These are phyloP conservation scores for Penicillium aurantiogriseum DNA, from an alignment of 2,329 filamentous ascomycete genomes.

Conservation along the genomic window DNA sequence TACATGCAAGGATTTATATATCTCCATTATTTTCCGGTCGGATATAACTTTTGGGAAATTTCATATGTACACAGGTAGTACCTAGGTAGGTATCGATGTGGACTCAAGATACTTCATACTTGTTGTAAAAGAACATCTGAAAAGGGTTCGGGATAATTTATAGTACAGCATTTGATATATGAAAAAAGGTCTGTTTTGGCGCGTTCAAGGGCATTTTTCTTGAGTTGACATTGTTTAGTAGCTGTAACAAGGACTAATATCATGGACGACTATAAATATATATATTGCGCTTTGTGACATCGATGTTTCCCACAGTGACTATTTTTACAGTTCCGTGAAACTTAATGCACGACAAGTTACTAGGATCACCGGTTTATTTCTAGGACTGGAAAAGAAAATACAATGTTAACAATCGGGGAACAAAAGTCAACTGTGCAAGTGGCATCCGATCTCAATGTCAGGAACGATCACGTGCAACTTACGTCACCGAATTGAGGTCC, in stretches of 20 bases:
- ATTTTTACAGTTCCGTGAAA: neutral
- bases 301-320: too few relatives aligned
- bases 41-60: neutral
- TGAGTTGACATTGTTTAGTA: neutral
- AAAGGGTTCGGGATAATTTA: too few relatives aligned
- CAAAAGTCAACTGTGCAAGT: neutral
- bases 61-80: neutral
- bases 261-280: neutral
- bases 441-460: neutral
- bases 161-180: neutral
- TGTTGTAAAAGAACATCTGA: too few relatives aligned
- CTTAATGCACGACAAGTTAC: neutral
- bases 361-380: too few relatives aligned
- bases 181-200: too few relatives aligned
- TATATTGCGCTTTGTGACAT: neutral
- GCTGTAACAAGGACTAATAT: neutral
- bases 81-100: too few relatives aligned
- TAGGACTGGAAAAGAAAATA: neutral
- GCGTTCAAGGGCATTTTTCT: neutral
- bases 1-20: neutral
- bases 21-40: neutral
- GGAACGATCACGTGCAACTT: conserved; percentile 5
- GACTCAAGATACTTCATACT: too few relatives aligned
- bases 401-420: neutral
- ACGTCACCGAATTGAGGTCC: conserved; percentile 4